These are phyloP conservation scores for Penicillium sp. DNA, from an alignment of 2,329 filamentous ascomycete species.

Conservation along the genomic window DNA sequence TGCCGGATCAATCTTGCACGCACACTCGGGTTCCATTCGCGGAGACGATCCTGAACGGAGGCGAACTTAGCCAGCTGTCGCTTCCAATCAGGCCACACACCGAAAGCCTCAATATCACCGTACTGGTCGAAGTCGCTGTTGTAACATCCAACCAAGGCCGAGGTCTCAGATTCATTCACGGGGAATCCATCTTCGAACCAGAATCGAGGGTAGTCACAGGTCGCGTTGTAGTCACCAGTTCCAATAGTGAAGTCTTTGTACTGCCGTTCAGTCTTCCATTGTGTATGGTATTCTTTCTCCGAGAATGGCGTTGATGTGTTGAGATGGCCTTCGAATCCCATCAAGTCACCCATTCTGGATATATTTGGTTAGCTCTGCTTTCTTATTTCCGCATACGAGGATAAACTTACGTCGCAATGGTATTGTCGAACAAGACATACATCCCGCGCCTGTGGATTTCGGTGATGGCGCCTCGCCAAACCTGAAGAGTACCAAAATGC, in stretches of 20 bases:
- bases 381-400: too few species aligned
- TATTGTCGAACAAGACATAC: constrained; percentile 67
- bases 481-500: constrained; percentile 60
- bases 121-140: constrained; percentile 66
- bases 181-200: constrained; percentile 59
- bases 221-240: constrained; percentile 52
- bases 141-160: constrained; percentile 56
- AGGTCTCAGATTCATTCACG: constrained; percentile 49
- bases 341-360: constrained; percentile 55
- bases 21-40: constrained; percentile 62
- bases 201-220: constrained; percentile 61
- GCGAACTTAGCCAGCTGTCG: constrained; percentile 66
- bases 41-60: constrained; percentile 65
- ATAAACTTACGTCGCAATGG: constrained; percentile 57
- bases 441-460: constrained; percentile 62
- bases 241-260: constrained; percentile 60
- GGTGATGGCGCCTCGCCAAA: constrained; percentile 58
- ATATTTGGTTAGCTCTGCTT: background rate
- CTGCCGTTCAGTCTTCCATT: constrained; percentile 55
- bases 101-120: constrained; percentile 64
- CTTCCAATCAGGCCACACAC: constrained; percentile 62
- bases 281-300: constrained; percentile 56
- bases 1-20: constrained; percentile 60
- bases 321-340: constrained; percentile 62
- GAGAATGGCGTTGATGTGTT: constrained; percentile 59